Conservation (phyloP, 2,329 filamentous ascomycete species). For the Atkinsonella texensis region DNA sequence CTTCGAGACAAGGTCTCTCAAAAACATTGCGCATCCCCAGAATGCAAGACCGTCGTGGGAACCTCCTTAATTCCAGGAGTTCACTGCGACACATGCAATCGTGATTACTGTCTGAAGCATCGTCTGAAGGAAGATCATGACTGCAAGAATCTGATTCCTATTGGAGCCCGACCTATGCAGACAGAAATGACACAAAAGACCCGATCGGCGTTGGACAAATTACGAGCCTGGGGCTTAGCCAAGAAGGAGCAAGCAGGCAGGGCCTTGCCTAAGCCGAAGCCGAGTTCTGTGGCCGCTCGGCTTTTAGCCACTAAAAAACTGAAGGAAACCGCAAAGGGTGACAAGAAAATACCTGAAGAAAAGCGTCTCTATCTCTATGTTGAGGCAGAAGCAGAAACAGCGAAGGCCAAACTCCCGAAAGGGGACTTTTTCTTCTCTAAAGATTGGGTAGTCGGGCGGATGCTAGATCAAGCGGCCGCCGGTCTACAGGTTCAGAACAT, state of each 20-base stretch:
- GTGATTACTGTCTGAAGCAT: slow-evolving; percentile 68
- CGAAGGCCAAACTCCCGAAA: slow-evolving; percentile 69
- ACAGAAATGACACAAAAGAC: slow-evolving; percentile 49
- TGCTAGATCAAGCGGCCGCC: slow-evolving; percentile 68
- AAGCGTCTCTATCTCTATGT: slow-evolving; percentile 87
- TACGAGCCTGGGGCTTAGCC: slow-evolving; percentile 69
- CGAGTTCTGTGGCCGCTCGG: slow-evolving; percentile 50
- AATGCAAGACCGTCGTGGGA: slow-evolving; percentile 60
- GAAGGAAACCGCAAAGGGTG: slow-evolving; percentile 83
- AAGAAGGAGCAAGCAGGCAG: slow-evolving; percentile 54
- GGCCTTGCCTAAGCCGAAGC: slow-evolving; percentile 50
- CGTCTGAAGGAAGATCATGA: slow-evolving; percentile 70
- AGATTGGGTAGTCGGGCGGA: slow-evolving; percentile 81
- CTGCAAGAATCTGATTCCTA: slow-evolving; percentile 60
- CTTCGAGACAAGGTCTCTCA: slow-evolving; percentile 44
- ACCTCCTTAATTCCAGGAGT: slow-evolving; percentile 56
- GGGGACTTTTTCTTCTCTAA: slow-evolving; percentile 70
- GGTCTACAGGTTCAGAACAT: slow-evolving; percentile 69
- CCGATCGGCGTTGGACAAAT: slow-evolving; percentile 59
- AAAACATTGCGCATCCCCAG: slow-evolving; percentile 54
- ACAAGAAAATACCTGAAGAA: slow-evolving; percentile 65
- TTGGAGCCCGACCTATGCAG: slow-evolving; percentile 35
- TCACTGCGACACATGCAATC: slow-evolving; percentile 59
- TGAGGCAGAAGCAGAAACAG: slow-evolving; percentile 79
- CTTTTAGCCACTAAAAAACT: slow-evolving; percentile 61